Conservation (phyloP, 2,329 filamentous ascomycete species). For the Geosmithia flava region DNA sequence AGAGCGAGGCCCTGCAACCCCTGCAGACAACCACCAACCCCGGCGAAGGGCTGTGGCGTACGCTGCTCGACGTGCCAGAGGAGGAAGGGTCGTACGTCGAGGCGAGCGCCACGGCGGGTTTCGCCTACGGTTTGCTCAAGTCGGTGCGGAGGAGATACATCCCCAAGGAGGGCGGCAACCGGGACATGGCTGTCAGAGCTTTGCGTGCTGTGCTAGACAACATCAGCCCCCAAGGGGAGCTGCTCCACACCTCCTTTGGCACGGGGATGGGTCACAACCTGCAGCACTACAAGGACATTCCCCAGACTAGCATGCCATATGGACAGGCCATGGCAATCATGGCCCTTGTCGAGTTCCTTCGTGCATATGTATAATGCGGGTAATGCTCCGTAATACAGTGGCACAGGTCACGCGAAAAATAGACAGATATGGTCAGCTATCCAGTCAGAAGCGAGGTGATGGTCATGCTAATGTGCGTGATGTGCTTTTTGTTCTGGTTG, state of each 20-base stretch:
- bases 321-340: conserved; percentile 80
- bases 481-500: no score
- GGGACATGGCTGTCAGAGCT: conserved; percentile 49
- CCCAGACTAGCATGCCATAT: conserved; percentile 70
- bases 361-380: conserved; percentile 2
- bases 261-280: conserved; percentile 64
- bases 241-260: conserved; percentile 65
- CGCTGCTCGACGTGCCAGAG: conserved; percentile 55
- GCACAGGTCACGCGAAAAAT: not conserved
- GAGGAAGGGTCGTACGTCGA: conserved; percentile 62
- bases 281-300: conserved; percentile 68
- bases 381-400: no score
- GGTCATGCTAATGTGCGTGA: not conserved
- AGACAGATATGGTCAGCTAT: not conserved
- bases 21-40: conserved; percentile 43
- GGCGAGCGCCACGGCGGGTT: conserved; percentile 67
- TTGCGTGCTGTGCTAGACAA: conserved; percentile 54
- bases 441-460: not conserved
- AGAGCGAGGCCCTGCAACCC: conserved; percentile 50
- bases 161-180: conserved; percentile 37
- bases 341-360: conserved; percentile 56
- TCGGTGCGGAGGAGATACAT: conserved; percentile 59
- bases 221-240: conserved; percentile 54
- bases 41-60: conserved; percentile 47
- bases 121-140: conserved; percentile 71